Percentiles rank a stretch among this genome's conserved stretches.
Conservation (phyloP, 345 rosid species). For the Populus euphratica region DNA sequence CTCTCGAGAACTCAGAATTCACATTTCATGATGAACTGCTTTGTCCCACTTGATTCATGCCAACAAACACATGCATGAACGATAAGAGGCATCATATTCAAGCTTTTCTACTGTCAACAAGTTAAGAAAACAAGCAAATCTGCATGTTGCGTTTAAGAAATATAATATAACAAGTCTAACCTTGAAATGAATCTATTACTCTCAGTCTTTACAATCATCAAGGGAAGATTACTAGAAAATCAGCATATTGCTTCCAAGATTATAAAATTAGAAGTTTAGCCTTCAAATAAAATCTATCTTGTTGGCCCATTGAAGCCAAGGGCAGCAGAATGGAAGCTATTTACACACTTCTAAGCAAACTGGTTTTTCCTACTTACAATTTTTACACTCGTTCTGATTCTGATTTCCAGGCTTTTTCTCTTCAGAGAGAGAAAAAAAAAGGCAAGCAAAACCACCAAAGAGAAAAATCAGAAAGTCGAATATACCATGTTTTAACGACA, state of each 20-base stretch:
- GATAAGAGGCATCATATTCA: neutral
- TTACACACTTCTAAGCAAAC: conserved; percentile 30
- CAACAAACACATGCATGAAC: neutral
- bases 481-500: conserved; percentile 36
- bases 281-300: neutral
- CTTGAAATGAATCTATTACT: neutral
- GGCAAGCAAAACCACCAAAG: neutral
- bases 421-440: conserved; percentile 18
- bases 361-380: conserved; percentile 35
- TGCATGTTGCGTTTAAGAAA: neutral
- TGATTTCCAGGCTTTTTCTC: conserved; percentile 15
- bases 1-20: neutral
- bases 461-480: neutral
- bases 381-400: conserved; percentile 11
- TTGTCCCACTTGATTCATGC: neutral
- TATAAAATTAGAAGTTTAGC: neutral
- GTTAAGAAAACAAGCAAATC: neutral
- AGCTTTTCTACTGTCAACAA: neutral
- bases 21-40: neutral
- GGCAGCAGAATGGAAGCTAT: conserved; percentile 21
- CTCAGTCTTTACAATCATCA: neutral
- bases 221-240: neutral
- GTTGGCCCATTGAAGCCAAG: conserved; percentile 1
- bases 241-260: neutral
- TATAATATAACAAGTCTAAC: neutral